These are phyloP conservation scores for Alternaria atra DNA, from an alignment of 2,329 filamentous ascomycete species.

Conservation along the genomic window DNA sequence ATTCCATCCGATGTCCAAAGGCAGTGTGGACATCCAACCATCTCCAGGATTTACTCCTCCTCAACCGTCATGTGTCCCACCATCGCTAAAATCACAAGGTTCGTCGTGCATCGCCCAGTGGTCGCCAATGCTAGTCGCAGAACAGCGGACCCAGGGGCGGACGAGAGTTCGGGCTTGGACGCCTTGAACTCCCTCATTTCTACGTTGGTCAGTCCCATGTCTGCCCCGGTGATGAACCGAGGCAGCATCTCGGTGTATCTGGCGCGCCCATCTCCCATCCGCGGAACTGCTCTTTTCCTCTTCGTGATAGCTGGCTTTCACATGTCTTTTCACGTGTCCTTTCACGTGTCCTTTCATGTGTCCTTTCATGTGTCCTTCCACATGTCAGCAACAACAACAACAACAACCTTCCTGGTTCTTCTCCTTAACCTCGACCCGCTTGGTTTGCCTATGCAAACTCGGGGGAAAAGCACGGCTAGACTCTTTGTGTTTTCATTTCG, in stretches of 20 bases:
- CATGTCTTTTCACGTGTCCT: not conserved
- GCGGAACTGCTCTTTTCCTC: not conserved
- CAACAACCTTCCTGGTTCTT: not conserved
- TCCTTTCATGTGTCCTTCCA: not conserved
- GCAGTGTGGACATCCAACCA: constrained; percentile 9
- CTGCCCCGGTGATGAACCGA: not conserved
- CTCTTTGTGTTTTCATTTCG: too few species aligned
- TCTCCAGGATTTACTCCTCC: constrained; percentile 10
- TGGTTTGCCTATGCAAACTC: not conserved
- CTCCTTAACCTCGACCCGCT: not conserved
- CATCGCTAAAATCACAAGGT: constrained; percentile 4
- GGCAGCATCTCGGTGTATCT: not conserved
- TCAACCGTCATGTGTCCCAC: constrained; percentile 16
- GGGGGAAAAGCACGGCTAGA: not conserved
- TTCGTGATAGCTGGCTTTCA: not conserved
- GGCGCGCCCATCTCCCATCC: not conserved
- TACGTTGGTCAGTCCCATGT: not conserved
- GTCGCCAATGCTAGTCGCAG: constrained; percentile 3
- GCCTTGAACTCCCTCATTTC: not conserved
- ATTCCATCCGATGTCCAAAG: constrained; percentile 5
- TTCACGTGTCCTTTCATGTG: not conserved
- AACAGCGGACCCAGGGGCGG: not conserved
- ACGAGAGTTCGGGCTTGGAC: constrained; percentile 1
- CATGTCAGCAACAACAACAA: not conserved
- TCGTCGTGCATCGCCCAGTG: not conserved